Conservation (phyloP, 192 early-diverging fungal genomes). For the Podila horticola region DNA sequence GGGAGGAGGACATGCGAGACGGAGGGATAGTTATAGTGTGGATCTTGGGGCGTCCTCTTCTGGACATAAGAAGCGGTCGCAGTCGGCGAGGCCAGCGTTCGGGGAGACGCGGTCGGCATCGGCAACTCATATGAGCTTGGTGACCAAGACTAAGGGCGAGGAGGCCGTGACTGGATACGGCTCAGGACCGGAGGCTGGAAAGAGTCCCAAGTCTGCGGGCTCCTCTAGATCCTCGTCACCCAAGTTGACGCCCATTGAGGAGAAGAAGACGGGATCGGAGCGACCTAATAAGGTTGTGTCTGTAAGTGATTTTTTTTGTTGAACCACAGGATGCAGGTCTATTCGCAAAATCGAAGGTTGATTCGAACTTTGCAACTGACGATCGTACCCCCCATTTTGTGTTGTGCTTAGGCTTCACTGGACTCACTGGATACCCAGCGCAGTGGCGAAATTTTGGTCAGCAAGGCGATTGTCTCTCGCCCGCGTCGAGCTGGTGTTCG, state of each 20-base stretch:
- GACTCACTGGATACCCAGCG: conserved; percentile 16
- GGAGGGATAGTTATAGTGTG: background rate
- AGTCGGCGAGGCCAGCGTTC: background rate
- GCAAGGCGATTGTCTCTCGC: conserved; percentile 31
- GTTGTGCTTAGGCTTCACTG: background rate
- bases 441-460: conserved; percentile 38
- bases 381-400: background rate
- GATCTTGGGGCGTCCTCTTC: background rate
- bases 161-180: background rate
- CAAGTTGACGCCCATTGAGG: too few relatives aligned
- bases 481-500: conserved; percentile 30
- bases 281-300: too few relatives aligned
- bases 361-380: background rate
- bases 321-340: too few relatives aligned
- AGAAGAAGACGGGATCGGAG: too few relatives aligned
- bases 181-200: background rate
- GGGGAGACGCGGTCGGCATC: background rate
- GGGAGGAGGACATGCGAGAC: background rate
- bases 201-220: too few relatives aligned
- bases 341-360: background rate
- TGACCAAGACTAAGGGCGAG: background rate
- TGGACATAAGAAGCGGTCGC: background rate
- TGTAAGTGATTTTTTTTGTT: too few relatives aligned
- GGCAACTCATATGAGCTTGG: background rate
- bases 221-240: too few relatives aligned